These are phyloP conservation scores for Claviceps monticola DNA, from an alignment of 2,329 filamentous ascomycete genomes.

Conservation along the genomic window DNA sequence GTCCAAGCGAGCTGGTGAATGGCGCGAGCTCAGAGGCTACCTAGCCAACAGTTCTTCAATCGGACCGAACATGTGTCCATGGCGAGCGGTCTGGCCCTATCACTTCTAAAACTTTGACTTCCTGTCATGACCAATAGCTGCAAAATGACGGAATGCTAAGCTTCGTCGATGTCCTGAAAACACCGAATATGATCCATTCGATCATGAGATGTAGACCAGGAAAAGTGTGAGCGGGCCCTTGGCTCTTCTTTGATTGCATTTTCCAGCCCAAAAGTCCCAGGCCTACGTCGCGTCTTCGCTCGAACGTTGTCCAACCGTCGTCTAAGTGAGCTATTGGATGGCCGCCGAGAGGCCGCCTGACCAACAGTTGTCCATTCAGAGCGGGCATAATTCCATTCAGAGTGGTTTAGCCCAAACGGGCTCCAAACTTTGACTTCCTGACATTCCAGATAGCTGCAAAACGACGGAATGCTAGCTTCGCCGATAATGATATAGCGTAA, in stretches of 20 bases:
- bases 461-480: too few relatives aligned
- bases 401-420: background rate
- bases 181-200: constrained; percentile 3
- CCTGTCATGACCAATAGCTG: too few relatives aligned
- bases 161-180: background rate
- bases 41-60: too few relatives aligned
- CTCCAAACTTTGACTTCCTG: background rate
- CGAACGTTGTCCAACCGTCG: background rate
- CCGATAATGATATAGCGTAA: too few relatives aligned
- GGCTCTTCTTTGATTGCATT: constrained; percentile 1
- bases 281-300: background rate
- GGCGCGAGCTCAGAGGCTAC: too few relatives aligned
- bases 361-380: background rate
- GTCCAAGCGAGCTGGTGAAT: too few relatives aligned
- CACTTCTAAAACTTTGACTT: too few relatives aligned
- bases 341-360: background rate
- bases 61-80: too few relatives aligned
- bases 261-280: background rate
- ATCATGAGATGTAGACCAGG: background rate
- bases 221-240: background rate
- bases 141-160: background rate
- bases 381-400: background rate
- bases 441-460: too few relatives aligned
- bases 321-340: background rate
- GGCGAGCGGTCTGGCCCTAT: too few relatives aligned